phyloP scores from a whole-genome alignment of 2,329 filamentous ascomycete species.

The Cladophialophora immunda region DNA sequence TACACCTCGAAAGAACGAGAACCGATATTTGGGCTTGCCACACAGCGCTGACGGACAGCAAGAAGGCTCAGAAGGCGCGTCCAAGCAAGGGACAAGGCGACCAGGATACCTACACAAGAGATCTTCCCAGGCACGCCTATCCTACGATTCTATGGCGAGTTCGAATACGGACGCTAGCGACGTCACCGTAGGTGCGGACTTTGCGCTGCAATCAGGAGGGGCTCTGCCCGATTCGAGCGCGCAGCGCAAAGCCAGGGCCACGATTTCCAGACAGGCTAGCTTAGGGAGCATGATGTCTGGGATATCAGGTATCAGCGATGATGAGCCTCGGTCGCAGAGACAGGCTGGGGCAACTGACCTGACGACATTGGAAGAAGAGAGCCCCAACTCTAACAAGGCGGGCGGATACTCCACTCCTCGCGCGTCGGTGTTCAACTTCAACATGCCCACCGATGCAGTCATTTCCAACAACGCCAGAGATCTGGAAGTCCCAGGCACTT shows the following conservation, averaged over 20 bases:
- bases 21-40: constrained; percentile 29
- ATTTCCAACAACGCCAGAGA: constrained; percentile 88
- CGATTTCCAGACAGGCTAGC: constrained; percentile 78
- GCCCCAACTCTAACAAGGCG: constrained; percentile 44
- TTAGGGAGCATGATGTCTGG: constrained; percentile 89
- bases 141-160: constrained; percentile 64
- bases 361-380: constrained; percentile 68
- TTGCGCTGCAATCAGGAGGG: constrained; percentile 82
- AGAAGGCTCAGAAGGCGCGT: constrained; percentile 14
- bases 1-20: constrained; percentile 30
- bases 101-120: constrained; percentile 66
- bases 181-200: constrained; percentile 78
- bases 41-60: constrained; percentile 26
- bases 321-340: constrained; percentile 54
- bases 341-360: constrained; percentile 58
- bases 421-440: constrained; percentile 62
- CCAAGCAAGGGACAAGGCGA: constrained; percentile 47
- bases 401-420: constrained; percentile 75
- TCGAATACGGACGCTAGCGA: constrained; percentile 73
- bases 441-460: constrained; percentile 83
- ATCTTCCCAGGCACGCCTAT: constrained; percentile 66
- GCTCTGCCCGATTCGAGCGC: constrained; percentile 63
- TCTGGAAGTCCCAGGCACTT: constrained; percentile 87
- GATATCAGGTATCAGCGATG: constrained; percentile 61
- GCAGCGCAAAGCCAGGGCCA: constrained; percentile 53